Conservation (phyloP, 192 early-diverging fungal genomes). For the Coemansia sp. region DNA sequence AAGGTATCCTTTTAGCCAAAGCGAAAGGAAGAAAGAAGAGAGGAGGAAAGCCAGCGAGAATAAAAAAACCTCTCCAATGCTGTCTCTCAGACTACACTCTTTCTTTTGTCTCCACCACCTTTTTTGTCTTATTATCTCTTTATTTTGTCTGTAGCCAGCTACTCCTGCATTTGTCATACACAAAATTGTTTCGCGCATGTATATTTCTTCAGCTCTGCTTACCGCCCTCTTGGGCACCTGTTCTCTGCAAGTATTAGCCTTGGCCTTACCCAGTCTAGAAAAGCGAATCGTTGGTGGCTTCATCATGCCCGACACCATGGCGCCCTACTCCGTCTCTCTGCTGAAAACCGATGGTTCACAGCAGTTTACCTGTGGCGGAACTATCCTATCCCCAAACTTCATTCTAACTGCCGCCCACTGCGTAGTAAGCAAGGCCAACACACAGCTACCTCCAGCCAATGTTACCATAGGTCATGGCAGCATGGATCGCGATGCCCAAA, state of each 20-base stretch:
- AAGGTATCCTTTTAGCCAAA: not conserved
- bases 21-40: not conserved
- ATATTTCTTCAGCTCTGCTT: not conserved
- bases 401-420: constrained; percentile 44
- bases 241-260: not conserved
- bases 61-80: not conserved
- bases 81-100: not conserved
- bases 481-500: constrained; percentile 19
- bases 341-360: not conserved
- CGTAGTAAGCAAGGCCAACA: constrained; percentile 11
- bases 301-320: constrained; percentile 16
- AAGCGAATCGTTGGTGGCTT: constrained; percentile 36
- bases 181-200: not conserved
- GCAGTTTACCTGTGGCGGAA: constrained; percentile 35
- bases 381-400: constrained; percentile 27
- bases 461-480: constrained; percentile 28
- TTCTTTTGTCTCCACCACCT: not conserved
- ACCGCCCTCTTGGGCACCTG: not conserved
- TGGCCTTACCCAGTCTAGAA: constrained; percentile 10
- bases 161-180: not conserved
- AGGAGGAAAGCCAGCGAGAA: not conserved
- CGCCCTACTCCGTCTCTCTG: constrained; percentile 22
- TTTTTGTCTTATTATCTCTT: not conserved
- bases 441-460: not conserved
- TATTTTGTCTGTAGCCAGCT: not conserved